Evolutionary conservation across 352 stramenopile species (phyloP).

Genomic region (Phytophthora ramorum): DNA sequence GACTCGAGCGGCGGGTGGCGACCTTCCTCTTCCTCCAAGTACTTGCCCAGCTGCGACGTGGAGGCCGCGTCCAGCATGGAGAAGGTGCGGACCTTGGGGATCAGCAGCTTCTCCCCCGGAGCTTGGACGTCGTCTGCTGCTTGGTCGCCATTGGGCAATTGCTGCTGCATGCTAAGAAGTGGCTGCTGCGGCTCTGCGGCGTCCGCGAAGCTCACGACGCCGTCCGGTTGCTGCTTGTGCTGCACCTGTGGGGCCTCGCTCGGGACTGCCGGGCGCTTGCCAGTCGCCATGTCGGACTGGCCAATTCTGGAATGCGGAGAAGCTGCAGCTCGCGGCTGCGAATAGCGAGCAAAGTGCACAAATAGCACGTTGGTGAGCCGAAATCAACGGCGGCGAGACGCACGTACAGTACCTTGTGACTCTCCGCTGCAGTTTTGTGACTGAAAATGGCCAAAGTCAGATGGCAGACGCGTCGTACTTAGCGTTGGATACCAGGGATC

Average conservation of each 20-base stretch:
- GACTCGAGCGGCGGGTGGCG: conserved; percentile 28
- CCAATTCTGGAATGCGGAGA: conserved; percentile 24
- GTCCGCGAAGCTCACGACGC: conserved; percentile 7
- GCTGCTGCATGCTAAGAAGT: conserved; percentile 7
- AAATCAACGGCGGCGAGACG: too few species aligned
- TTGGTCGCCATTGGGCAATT: conserved; percentile 23
- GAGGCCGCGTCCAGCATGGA: conserved; percentile 41
- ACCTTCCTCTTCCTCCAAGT: conserved; percentile 47
- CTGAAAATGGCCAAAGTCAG: conserved; percentile 5
- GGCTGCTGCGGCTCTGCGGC: conserved; percentile 13
- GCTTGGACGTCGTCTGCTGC: conserved; percentile 11
- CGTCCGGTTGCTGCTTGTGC: conserved; percentile 19
- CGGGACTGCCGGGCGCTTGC: conserved; percentile 11
- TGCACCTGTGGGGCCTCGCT: conserved; percentile 23
- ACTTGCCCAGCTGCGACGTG: conserved; percentile 38
- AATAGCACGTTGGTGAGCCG: too few species aligned
- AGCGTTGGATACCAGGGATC: conserved; percentile 13
- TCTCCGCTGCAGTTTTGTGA: conserved; percentile 1
- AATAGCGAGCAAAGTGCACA: conserved; percentile 12
- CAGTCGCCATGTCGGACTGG: conserved; percentile 30
- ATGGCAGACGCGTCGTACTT: conserved; percentile 20
- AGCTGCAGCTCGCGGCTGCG: conserved; percentile 8
- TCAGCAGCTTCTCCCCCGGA: conserved; percentile 28
- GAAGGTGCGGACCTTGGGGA: conserved; percentile 50
- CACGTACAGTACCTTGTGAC: too few species aligned